Base-by-base conservation (phyloP, 179 eudicot genomes). In the Spergularia azorica region DNA sequence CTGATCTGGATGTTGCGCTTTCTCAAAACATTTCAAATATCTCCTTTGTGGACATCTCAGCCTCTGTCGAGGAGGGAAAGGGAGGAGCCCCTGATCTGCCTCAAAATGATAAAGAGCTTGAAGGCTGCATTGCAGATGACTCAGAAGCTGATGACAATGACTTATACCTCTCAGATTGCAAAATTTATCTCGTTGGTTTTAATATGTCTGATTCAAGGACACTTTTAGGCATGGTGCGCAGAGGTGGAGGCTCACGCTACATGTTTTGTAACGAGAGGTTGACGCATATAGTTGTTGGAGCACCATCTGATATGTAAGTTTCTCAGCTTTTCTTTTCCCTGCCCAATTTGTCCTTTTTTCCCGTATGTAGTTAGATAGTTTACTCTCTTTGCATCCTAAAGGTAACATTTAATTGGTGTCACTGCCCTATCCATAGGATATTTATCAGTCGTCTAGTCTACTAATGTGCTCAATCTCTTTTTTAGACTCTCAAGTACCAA, bases 181-280 rank as follows among this genome's bases (percentile, higher is more conserved):
- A 85, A 86, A 91, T 96, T 78, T 78, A 79, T 52, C 85, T 96
- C 48, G 86, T 88, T 77, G 99, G 99, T 51, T 96, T 94, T 82
- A 84, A 86, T 77, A 86, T 89, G 63, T 85, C 92, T 80, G 91
- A 88, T 79, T 79, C 87, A 83, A 91, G 97, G 69, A 94, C 86
- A 82, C 84, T 96, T 73, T 94, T 94, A 78, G 85, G 83, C 78
- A 86, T 94, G 87, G 86, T 92, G 74, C 99, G 94, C 26, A 89
- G 83, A 85, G 99, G 99, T 51, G 99, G 98, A 80, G 99, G 98
- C n/a, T 93, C 99, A 55, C 93, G 99, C 32, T 90, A 89, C 82
- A 89, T 94, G 93, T 86, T 90, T 67, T 85, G 85, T 72, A 86
- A 84, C 81, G 98, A 92, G 71, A 92, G 90, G 67, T 76, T 96